Evolutionary conservation across 2,329 filamentous ascomycete species (phyloP), one percentile per base, ranked within the genome.

Genomic region (Cryphonectria japonica): DNA sequence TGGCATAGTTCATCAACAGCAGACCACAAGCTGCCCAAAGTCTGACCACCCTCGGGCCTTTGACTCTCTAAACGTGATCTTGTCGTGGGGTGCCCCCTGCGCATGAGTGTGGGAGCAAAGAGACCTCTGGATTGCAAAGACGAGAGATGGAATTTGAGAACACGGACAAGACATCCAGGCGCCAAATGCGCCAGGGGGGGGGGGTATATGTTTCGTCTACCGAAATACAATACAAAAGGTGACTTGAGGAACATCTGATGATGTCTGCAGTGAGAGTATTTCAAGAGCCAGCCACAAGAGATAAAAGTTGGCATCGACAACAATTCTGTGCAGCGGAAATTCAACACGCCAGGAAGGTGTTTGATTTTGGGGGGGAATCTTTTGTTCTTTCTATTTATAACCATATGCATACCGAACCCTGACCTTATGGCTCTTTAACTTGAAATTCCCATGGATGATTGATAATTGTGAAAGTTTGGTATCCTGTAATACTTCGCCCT

Each of bases 361-460:
- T 59, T 41, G 43, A 61, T 69, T 64, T 71, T 61, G 19, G 14
- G 69, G 71, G 71, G 71, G 71, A 68, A 72, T 72, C 67, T 71
- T 66, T 69, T 69, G 11, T 50, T 19, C 11, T 39, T 39, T 65
- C 41, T 65, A 65, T 65, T 50, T 70, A 68, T 52, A 43, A 43
- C 46, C 70, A 29, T 46, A 60, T 50, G 41, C 50, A 59, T 19
- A 60, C 34, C 67, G 11, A 59, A 54, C 34, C n/a, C 63, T 29
- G 54, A 29, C 37, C 57, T 66, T 32, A 29, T 29, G 22, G 22
- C 22, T 66, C 32, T 46, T 41, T 41, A 46, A 46, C 54, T 34
- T 34, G 66, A 70, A 70, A 74, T 6, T 4, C 63, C 43, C 14
- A 50, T 14, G 26, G 19, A 50, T 50, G 22, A 50, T 50, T 32